phyloP scores from a whole-genome alignment of 176 grass and related monocot genomes.

The Leersia perrieri region DNA sequence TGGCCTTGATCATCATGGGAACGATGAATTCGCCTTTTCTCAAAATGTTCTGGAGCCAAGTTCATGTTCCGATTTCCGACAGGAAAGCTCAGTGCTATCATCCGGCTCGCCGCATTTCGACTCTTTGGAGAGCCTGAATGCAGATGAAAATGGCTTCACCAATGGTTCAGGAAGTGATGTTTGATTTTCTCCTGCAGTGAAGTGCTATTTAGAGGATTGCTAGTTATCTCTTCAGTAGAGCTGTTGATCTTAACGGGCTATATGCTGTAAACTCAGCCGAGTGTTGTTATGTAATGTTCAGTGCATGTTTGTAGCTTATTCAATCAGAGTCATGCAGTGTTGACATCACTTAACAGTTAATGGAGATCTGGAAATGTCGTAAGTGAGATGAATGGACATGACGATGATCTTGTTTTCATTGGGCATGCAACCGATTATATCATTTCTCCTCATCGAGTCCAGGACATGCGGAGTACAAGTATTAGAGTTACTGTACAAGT shows the following conservation, averaged over 20 bases:
- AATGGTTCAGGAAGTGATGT: slow-evolving; percentile 31
- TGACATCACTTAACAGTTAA: not conserved
- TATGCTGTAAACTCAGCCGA: not conserved
- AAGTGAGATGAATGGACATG: not conserved
- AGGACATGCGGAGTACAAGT: not conserved
- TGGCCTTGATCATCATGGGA: not conserved
- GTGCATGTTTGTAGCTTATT: not conserved
- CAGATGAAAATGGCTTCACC: not conserved
- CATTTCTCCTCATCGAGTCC: not conserved
- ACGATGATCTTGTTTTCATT: not conserved
- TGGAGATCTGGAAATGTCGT: not conserved
- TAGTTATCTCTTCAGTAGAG: not conserved
- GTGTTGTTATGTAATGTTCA: not conserved
- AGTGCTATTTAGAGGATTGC: not conserved
- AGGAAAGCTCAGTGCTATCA: not conserved
- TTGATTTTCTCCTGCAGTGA: slow-evolving; percentile 3
- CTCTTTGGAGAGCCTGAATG: not conserved
- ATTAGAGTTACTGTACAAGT: not conserved
- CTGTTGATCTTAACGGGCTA: not conserved
- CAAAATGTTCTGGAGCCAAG: slow-evolving; percentile 15
- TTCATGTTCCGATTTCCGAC: slow-evolving; percentile 14
- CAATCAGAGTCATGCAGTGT: not conserved
- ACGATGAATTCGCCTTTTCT: not conserved
- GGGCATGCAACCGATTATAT: not conserved
- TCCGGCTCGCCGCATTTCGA: not conserved